Percentiles rank a stretch among this genome's conserved stretches.
Conservation (phyloP, 2,329 filamentous ascomycete genomes). For the Aspergillus pseudonomiae region DNA sequence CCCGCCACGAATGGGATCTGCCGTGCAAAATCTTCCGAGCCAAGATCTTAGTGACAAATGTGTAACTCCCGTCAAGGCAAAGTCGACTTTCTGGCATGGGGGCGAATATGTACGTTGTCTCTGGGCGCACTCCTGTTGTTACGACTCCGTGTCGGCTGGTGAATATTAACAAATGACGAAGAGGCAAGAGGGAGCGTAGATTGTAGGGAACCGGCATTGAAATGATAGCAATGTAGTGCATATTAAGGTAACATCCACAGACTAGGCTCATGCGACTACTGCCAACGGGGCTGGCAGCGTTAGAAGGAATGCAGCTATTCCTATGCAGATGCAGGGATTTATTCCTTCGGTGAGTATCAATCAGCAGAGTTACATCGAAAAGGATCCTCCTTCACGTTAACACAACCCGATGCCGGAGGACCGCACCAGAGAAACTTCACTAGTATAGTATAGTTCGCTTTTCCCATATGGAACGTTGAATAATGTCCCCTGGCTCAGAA, state of each 20-base stretch:
- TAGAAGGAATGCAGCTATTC: background rate
- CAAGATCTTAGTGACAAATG: background rate
- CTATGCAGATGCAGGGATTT: background rate
- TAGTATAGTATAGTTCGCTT: background rate
- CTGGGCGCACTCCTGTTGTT: background rate
- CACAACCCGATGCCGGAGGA: background rate
- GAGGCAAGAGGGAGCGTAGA: too few species aligned
- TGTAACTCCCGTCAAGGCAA: background rate
- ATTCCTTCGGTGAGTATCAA: background rate
- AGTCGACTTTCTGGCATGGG: background rate
- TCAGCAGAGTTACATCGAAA: background rate
- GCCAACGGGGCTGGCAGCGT: background rate
- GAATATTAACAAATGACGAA: background rate
- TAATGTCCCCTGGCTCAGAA: background rate
- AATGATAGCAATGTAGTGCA: too few species aligned
- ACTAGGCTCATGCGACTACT: too few species aligned
- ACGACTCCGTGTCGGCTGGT: background rate
- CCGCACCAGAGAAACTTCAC: background rate
- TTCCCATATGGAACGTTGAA: background rate
- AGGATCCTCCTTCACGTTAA: background rate
- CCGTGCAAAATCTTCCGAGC: background rate
- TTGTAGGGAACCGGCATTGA: too few species aligned
- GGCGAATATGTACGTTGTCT: background rate
- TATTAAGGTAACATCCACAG: too few species aligned
- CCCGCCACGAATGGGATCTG: background rate